Evolutionary conservation across 306 rosid genomes (phyloP), one percentile per base, ranked within the genome.

Genomic region (Glycine latifolia): DNA sequence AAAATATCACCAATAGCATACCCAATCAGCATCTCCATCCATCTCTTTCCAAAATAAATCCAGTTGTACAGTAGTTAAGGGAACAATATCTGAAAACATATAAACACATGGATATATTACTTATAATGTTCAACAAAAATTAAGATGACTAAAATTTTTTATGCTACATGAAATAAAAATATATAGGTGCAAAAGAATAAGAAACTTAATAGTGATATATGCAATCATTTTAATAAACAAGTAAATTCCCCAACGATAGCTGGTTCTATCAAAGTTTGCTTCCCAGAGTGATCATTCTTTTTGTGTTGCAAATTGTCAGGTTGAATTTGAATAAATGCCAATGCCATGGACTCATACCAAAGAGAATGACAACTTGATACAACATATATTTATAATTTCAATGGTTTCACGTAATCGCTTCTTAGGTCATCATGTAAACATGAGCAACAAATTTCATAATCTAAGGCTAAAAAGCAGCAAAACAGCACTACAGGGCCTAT

Each of bases 1-100:
- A 59, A 80, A 83, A 82, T 74, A 73, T 67, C 75, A 84, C 65
- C 76, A 89, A 81, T 79, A 79, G 88, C 96, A 80, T 92, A 96
- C 99, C 99, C 99, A 96, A 78, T 94, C 98, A 75, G 94, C 91
- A 84, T 96, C 97, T 3, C 91, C 95, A 79, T 92, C 92, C 88
- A 87, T 81, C 92, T 90, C 95, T 90, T 96, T 96, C 99, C 97
- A 96, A 88, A 85, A 93, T 83, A 94, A 76, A 88, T 96, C 97
- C 91, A 88, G 90, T 77, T 89, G 99, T 86, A 86, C 84, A 81
- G 94, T 78, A 80, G 88, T 84, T 20, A 87, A 83, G 77, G 97
- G 94, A 83, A 92, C 93, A 73, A 91, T 86, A 84, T 91, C 96
- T 96, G 94, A 78, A 83, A 88, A 78, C 53, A 86, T 44, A 66